Evolutionary conservation across 805 yeast species (phyloP).

Genomic region (Schwanniomyces sp.): DNA sequence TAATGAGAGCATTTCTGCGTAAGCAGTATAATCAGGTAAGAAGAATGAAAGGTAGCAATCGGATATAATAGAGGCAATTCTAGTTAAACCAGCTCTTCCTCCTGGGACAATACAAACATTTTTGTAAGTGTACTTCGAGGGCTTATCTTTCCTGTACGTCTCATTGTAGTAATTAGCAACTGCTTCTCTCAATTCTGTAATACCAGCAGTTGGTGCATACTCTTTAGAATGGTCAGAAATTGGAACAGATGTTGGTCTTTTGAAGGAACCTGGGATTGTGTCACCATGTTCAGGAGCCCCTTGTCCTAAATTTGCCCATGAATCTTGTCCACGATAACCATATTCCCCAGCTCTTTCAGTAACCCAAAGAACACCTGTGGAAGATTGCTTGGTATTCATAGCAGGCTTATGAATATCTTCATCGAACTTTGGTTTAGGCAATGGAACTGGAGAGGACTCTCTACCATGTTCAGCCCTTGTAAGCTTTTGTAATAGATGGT

Average conservation of each 20-base stretch:
- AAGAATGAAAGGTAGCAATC: slow-evolving; percentile 61
- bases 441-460: slow-evolving; percentile 48
- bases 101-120: slow-evolving; percentile 67
- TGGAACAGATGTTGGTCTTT: slow-evolving; percentile 48
- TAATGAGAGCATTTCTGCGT: slow-evolving; percentile 62
- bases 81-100: slow-evolving; percentile 61
- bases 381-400: slow-evolving; percentile 55
- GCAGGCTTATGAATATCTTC: slow-evolving; percentile 55
- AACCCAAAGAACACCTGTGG: slow-evolving; percentile 66
- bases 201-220: slow-evolving; percentile 62
- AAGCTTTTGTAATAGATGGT: slow-evolving; percentile 26
- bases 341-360: slow-evolving; percentile 60
- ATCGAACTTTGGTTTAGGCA: slow-evolving; percentile 46
- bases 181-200: slow-evolving; percentile 53
- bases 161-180: slow-evolving; percentile 58
- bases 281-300: slow-evolving; percentile 68
- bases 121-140: slow-evolving; percentile 57
- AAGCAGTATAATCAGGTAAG: slow-evolving; percentile 64
- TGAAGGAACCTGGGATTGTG: slow-evolving; percentile 55
- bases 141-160: slow-evolving; percentile 47
- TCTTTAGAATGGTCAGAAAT: slow-evolving; percentile 51
- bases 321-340: slow-evolving; percentile 45
- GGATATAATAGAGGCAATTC: slow-evolving; percentile 59
- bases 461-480: slow-evolving; percentile 34
- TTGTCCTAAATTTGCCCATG: slow-evolving; percentile 64